Conservation (phyloP, 305 asterid species). For the Withania somnifera region DNA sequence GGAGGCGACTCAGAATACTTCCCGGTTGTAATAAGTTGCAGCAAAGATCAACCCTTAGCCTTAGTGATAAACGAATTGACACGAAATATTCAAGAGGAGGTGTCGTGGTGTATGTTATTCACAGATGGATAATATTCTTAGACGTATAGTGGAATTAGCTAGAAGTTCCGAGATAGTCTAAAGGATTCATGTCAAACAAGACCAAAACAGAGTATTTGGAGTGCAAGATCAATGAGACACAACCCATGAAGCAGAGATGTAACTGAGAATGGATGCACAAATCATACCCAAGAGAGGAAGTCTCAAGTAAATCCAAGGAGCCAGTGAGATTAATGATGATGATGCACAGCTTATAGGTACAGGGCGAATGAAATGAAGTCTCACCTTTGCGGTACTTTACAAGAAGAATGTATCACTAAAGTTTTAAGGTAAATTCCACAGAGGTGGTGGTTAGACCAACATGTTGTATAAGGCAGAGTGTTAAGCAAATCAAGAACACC, state of each 20-base stretch:
- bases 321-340: not conserved
- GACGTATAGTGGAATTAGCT: not conserved
- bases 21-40: too few species aligned
- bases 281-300: not conserved
- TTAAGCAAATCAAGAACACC: too few species aligned
- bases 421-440: too few species aligned
- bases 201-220: not conserved
- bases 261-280: not conserved
- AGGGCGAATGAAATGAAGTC: not conserved
- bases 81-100: not conserved
- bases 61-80: not conserved
- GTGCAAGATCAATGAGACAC: not conserved
- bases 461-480: too few species aligned
- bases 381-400: not conserved
- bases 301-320: not conserved
- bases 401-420: not conserved
- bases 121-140: not conserved
- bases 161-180: not conserved
- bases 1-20: too few species aligned
- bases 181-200: not conserved
- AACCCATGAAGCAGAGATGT: not conserved
- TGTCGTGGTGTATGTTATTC: not conserved
- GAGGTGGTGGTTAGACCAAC: too few species aligned
- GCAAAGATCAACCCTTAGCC: too few species aligned
- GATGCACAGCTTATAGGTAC: not conserved